phyloP scores from a whole-genome alignment of 345 rosid genomes.

The Linum trigynum region DNA sequence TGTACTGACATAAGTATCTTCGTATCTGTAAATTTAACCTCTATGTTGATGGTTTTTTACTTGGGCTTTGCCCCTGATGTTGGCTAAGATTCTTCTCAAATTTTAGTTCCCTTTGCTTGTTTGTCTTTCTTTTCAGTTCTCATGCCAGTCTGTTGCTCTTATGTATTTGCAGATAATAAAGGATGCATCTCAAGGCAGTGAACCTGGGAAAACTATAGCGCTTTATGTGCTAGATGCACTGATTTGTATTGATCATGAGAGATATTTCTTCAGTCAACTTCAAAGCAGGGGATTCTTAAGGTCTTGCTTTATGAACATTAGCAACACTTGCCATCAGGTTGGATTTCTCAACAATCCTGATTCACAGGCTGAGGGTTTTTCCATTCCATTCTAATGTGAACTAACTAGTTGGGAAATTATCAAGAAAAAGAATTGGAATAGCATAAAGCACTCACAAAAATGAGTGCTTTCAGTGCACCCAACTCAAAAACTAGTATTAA shows the following conservation, averaged over 20 bases:
- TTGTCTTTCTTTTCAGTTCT: constrained; percentile 1
- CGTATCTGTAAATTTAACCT: too few species aligned
- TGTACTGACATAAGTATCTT: too few species aligned
- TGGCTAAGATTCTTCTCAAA: neutral
- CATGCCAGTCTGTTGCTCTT: constrained; percentile 2
- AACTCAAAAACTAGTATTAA: too few species aligned
- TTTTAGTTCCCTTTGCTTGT: neutral
- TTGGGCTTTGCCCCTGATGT: neutral
- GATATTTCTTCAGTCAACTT: constrained; percentile 80
- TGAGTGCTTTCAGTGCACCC: too few species aligned
- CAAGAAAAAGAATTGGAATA: neutral
- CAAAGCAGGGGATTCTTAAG: constrained; percentile 89
- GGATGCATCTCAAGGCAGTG: constrained; percentile 87
- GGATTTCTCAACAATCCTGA: neutral
- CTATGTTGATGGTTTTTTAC: too few species aligned
- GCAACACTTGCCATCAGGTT: constrained; percentile 66
- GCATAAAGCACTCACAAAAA: too few species aligned
- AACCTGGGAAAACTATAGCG: constrained; percentile 80
- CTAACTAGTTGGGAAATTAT: neutral
- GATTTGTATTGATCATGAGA: constrained; percentile 73
- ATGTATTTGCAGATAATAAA: constrained; percentile 50
- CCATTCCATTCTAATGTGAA: neutral
- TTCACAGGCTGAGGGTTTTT: neutral
- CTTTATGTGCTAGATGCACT: constrained; percentile 83
- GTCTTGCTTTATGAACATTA: constrained; percentile 58